Evolutionary conservation across 495 filamentous ascomycete species (phyloP), one percentile per base, ranked within the genome.

Genomic region (Penicillium paxilli): DNA sequence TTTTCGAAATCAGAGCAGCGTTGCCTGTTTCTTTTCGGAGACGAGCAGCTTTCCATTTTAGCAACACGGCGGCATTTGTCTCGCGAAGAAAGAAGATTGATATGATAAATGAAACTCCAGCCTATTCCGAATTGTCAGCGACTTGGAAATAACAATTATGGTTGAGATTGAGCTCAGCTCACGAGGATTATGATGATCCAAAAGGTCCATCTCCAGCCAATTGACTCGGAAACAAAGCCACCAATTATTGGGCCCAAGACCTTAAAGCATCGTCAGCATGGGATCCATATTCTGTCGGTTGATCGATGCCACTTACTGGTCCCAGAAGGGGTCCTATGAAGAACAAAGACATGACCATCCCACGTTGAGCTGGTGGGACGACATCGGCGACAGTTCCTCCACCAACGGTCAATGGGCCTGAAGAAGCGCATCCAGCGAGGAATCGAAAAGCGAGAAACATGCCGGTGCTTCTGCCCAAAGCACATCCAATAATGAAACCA

Each of bases 161-260:
- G 44, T 12, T 28, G 26, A 28, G 11, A 28, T 6, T 11, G 11
- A 41, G 22, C 4, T 21, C 14, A 51, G n/a, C 50, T 32, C 24
- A 52, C 51, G 5, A 53, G 32, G 19, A 53, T 53, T 5, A 21
- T 5, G 17, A 53, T 17, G 1, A 47, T 5, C 16, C 32, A 38
- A 21, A 53, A 53, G 8, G 32, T 40, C 51, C 51, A 53, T 19
- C 51, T 8, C 51, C 42, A 53, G 21, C 42, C 28, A 5, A 53
- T 54, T 1, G 66, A 70, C 28, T 62, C 64, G 22, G 72, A 63
- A 8, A 79, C 55, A 54, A 76, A 80, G 21, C 59, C 68, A 8
- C 68, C 68, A 51, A 71, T 63, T 19, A 70, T 49, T 9, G 67
- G 65, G 4, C 67, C 67, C 2, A 68, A 54, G 23, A 67, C 54